Base-by-base conservation (phyloP, 139 green algal genomes). In the Eudorina sp. region DNA sequence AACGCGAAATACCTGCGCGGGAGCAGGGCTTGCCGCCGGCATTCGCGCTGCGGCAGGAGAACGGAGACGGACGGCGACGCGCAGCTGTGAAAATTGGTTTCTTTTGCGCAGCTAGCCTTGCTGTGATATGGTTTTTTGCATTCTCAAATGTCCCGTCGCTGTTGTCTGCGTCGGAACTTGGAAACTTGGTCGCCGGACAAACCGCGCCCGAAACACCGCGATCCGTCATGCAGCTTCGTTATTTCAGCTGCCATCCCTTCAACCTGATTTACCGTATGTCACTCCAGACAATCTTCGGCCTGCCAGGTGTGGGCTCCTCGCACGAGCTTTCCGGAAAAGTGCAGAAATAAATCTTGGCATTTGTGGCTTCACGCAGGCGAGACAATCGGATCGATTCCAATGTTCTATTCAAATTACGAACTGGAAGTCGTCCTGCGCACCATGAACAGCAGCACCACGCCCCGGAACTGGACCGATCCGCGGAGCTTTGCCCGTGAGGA, bases 371-470 rank as follows among this genome's bases (percentile, higher is more conserved):
- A 5, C 53, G n/a, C 58, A 85, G 79, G 79, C 40, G 79, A 85
- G 58, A 85, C 79, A 4, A 40, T 53, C 21, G 58, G 40, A 25
- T 29, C 23, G 5, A 62, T 85, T 23, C 79, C 79, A 2, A n/a
- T 85, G 23, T 16, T 85, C 3, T 85, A 73, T 69, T 85, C 79
- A 0, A 34, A 27, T 18, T 85, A 62, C 27, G 55, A 85, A 29
- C 79, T 85, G 23, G 79, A 85, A 45, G 38, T 85, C 11, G 55
- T 75, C 11, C 58, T 85, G 25, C 53, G 79, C 29, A 85, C 58
- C 11, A 4, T 75, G 4, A 53, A 85, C 29, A 36, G 16, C 40
- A 69, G 75, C 46, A 40, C 4, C 51, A 2, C 53, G 3, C 31
- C 58, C 0, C 27, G 58, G 40, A 75, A 85, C 40, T 74, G 58